A percentile compares a stretch with the other conserved stretches of the same genome.
phyloP scores from a whole-genome alignment of 257 asterid species.

The Verbascum thapsus region DNA sequence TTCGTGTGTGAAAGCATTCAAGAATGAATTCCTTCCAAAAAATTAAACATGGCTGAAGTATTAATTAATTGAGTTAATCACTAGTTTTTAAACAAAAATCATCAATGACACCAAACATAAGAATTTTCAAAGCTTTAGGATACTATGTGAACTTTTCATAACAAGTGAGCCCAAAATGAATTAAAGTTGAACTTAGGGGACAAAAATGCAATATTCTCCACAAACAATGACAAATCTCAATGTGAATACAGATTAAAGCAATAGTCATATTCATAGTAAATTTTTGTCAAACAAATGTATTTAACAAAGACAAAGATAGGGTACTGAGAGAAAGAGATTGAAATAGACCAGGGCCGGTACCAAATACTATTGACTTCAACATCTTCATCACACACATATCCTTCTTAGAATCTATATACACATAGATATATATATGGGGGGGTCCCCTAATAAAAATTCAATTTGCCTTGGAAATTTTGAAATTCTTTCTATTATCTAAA shows the following conservation, averaged over 20 bases:
- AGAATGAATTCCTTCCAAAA: too few species aligned
- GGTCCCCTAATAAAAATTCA: constrained; percentile 34
- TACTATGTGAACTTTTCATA: too few species aligned
- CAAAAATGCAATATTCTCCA: too few species aligned
- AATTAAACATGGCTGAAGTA: too few species aligned
- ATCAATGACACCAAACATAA: too few species aligned
- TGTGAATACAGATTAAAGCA: neutral
- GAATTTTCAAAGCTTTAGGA: too few species aligned
- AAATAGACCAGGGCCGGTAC: constrained; percentile 56
- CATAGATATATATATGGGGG: constrained; percentile 41
- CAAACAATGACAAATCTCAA: neutral
- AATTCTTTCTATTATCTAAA: neutral
- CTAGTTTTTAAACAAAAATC: too few species aligned
- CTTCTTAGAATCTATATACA: constrained; percentile 39
- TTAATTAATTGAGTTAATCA: too few species aligned
- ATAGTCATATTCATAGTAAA: constrained; percentile 3
- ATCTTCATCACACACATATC: constrained; percentile 13
- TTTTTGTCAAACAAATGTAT: neutral
- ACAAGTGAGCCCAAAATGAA: too few species aligned
- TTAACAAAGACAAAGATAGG: neutral
- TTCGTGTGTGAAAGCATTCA: too few species aligned
- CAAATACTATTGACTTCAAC: constrained; percentile 73
- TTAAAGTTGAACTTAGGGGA: too few species aligned
- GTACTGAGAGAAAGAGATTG: constrained; percentile 30
- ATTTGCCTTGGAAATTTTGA: constrained; percentile 11